Evolutionary conservation across 2,329 filamentous ascomycete species (phyloP), one percentile per base, ranked within the genome.

Genomic region (Xylaria sp.): DNA sequence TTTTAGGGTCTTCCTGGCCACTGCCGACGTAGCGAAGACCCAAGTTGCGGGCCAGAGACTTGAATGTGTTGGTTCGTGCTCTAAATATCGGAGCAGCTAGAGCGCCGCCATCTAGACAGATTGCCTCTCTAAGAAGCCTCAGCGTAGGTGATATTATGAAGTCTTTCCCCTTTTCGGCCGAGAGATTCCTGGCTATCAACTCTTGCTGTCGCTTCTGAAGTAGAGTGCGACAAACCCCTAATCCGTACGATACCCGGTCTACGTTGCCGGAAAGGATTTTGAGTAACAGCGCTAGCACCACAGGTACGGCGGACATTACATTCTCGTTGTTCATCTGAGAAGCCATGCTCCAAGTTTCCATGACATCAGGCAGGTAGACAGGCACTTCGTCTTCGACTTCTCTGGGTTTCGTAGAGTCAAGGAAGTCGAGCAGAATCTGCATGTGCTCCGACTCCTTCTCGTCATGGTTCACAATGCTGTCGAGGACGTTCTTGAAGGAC

Each of bases 91-190:
- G 86, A 73, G 89, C 90, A 33, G 94, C 93, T 64, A 94, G 86
- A 51, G 89, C 88, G 15, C 96, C 97, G 18, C 94, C 94, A 80
- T 98, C 94, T 72, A 97, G 92, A 64, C 86, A 90, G 18, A 93
- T 89, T n/a, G 94, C 86, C 81, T 99, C 95, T 61, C 91, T 92
- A 68, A 99, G 86, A 61, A 99, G 83, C 66, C 95, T 90, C 67
- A 99, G 83, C 28, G 92, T 94, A 0, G 96, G 95, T 2, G 94
- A 96, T 69, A 98, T 94, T 67, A 98, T 84, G 79, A 93, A 94
- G 48, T 94, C 94, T 77, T 97, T 97, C 57, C 89, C 87, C 79
- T 94, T 94, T 28, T 92, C 91, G 0, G 93, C 89, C 3, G 92
- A 91, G 20, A 98, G 82, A 68, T 93, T 94, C 68, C 91, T 90